A percentile compares a stretch with the other conserved stretches of the same genome.
phyloP scores from a whole-genome alignment of 805 yeast genomes.

The Maudiozyma saulgeensis region DNA sequence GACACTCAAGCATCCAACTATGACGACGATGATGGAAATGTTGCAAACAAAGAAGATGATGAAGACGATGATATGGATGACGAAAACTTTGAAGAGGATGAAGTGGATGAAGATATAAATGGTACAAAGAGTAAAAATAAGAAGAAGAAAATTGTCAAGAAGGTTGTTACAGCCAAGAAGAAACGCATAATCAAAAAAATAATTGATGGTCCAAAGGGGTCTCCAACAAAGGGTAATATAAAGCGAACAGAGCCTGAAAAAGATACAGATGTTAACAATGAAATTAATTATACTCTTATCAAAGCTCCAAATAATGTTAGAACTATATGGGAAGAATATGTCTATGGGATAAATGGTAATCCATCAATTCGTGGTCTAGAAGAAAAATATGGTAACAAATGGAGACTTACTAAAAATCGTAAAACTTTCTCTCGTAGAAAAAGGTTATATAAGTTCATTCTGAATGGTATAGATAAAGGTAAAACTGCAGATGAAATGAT shows the following conservation, averaged over 20 bases:
- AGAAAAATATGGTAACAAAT: constrained; percentile 32
- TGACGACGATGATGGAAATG: no score
- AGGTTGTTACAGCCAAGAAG: background rate
- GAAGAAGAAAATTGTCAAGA: background rate
- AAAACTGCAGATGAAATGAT: constrained; percentile 30
- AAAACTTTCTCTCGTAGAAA: constrained; percentile 31
- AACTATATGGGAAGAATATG: constrained; percentile 34
- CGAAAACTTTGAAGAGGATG: constrained; percentile 4
- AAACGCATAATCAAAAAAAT: constrained; percentile 3
- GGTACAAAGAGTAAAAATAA: constrained; percentile 10
- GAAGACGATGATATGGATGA: constrained; percentile 7
- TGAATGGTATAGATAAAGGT: constrained; percentile 27
- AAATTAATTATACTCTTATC: constrained; percentile 20
- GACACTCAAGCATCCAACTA: background rate
- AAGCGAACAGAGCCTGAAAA: background rate
- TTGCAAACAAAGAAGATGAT: constrained; percentile 10
- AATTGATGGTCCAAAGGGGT: background rate
- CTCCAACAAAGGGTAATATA: background rate
- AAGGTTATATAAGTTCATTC: constrained; percentile 28
- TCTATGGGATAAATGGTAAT: constrained; percentile 33
- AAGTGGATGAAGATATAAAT: constrained; percentile 13
- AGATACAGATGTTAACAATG: background rate
- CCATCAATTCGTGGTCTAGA: constrained; percentile 35
- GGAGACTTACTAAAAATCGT: constrained; percentile 32
- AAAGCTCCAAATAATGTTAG: constrained; percentile 29